These are phyloP conservation scores for Colletotrichum theobromicola DNA, from an alignment of 2,329 filamentous ascomycete species.

Conservation along the genomic window DNA sequence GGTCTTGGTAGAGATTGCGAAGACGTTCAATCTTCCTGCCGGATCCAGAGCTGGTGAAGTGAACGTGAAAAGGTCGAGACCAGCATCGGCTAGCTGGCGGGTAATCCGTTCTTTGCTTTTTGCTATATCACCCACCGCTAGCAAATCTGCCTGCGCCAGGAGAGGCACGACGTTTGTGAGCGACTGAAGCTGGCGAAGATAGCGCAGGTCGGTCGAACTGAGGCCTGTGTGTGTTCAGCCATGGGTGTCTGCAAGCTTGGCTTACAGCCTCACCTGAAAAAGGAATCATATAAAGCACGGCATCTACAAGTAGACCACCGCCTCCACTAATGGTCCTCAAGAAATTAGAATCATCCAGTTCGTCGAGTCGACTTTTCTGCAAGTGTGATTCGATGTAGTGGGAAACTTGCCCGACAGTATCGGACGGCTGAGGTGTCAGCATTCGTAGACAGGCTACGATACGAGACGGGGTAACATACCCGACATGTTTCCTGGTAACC, in stretches of 20 bases:
- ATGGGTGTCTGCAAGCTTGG: conserved; percentile 29
- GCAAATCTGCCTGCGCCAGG: conserved; percentile 76
- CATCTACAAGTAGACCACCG: conserved; percentile 84
- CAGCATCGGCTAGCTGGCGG: conserved; percentile 59
- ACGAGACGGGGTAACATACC: conserved; percentile 40
- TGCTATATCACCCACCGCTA: conserved; percentile 62
- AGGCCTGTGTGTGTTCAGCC: conserved; percentile 44
- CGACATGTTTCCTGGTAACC: conserved; percentile 62
- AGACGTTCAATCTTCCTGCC: conserved; percentile 54
- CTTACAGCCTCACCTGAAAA: conserved; percentile 63
- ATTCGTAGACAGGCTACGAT: background rate
- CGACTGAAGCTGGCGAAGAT: conserved; percentile 70
- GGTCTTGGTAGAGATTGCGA: conserved; percentile 78
- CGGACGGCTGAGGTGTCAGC: conserved; percentile 41
- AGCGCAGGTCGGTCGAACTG: conserved; percentile 63
- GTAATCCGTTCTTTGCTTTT: conserved; percentile 65
- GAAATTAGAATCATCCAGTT: conserved; percentile 76
- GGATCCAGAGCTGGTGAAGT: conserved; percentile 38
- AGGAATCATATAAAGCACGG: conserved; percentile 81
- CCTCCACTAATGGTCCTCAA: conserved; percentile 79
- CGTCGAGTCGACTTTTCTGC: conserved; percentile 62
- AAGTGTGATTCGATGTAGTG: conserved; percentile 78
- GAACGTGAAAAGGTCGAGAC: conserved; percentile 73
- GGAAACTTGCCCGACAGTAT: conserved; percentile 64
- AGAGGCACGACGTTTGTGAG: conserved; percentile 88